Evolutionary conservation across 306 rosid genomes (phyloP), one percentile per base, ranked within the genome.

Genomic region (Malus orientalis): DNA sequence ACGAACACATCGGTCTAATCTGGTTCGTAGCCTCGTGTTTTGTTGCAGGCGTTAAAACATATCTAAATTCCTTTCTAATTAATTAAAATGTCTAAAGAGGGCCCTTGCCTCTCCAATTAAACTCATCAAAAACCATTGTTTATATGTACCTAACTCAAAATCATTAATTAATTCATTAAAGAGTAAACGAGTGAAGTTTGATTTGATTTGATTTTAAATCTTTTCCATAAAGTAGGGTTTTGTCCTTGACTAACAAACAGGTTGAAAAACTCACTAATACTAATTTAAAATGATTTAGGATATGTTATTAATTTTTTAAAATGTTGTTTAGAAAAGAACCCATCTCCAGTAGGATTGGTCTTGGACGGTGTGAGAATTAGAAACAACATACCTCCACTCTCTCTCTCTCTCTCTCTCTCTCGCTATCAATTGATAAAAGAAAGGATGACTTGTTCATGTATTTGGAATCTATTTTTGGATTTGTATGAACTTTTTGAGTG

Each of bases 171-270:
- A 70, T 23, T 38, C 10, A 38, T 38, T 38, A 38, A 38, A 38
- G 42, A 38, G 42, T 5, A 61, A 18, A 74, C 30, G 47, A 20
- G 47, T 15, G 20, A 30, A 19, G 61, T 19, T 44, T 29, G 44
- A 29, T 55, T 71, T 1, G 16, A 27, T 75, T 13, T 33, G 6
- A 20, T 12, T 18, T 44, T 44, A 3, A 10, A 9, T 23, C 5
- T 27, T 2, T 51, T 18, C n/a, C 15, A 11, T 10, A 63, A 75
- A 65, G 64, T 53, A 22, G 4, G 11, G 29, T 25, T 42, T 73
- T 74, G 77, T 65, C 58, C 68, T 70, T 70, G 59, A 70, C 80
- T 58, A 36, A 54, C 49, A 69, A 45, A 33, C 38, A 40, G 44
- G 32, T 67, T 57, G 58, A 8, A 58, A 20, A 14, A 54, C 20